Evolutionary conservation across 2,329 filamentous ascomycete species (phyloP), one percentile per base, ranked within the genome.

Genomic region (Cercospora citrullina): DNA sequence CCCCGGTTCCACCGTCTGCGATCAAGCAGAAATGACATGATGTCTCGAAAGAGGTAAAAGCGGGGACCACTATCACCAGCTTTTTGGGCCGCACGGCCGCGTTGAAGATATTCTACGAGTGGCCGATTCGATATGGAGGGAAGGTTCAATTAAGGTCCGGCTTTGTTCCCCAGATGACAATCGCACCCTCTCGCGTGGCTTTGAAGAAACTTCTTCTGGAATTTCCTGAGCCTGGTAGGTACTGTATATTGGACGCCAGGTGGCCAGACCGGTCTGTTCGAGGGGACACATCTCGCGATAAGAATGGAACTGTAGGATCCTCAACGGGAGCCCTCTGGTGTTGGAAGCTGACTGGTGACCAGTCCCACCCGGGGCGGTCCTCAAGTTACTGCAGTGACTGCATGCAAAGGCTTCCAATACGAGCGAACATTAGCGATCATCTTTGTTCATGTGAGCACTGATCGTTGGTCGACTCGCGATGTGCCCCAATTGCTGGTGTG

Each of bases 81-180:
- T 42, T 42, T 7, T 42, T 42, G 36, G 36, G 2, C 36, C 36
- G 36, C 36, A 42, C 36, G 36, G 36, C 18, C 42, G 42, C 21
- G 18, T 48, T 12, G 9, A 48, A 48, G 42, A 48, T 39, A 39
- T 23, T 23, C 42, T 48, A 8, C 42, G 42, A 48, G 42, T 23
- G 18, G 42, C 21, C 16, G 36, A 42, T 42, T 42, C 16, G 36
- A 42, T n/a, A 58, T 33, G 57, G 33, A n/a, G 57, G 14, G 26
- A 59, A 59, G 57, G 57, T 59, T 59, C 28, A 59, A 59, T 33
- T 36, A 31, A 33, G 57, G 57, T 59, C 30, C 57, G 33, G 57
- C 16, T 21, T 33, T 16, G 16, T 8, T 23, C 57, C 31, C 26
- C 31, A 10, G 30, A 18, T 42, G 36, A 42, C 31, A 28, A 9